These are phyloP conservation scores for Neonectria hederae DNA, from an alignment of 2,329 filamentous ascomycete species.

Conservation along the genomic window DNA sequence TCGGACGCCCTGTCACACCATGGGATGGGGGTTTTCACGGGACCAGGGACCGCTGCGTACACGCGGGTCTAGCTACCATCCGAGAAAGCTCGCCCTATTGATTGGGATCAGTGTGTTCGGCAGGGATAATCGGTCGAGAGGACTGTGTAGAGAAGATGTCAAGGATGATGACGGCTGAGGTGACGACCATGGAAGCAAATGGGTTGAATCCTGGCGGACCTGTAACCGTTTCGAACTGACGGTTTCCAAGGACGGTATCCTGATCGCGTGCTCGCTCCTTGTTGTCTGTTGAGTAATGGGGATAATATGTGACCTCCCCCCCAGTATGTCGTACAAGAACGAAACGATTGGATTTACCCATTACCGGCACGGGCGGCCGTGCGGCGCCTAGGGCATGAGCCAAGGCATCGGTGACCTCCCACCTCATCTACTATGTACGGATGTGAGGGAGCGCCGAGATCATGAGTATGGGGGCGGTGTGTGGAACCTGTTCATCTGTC, in stretches of 20 bases:
- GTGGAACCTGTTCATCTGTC: slow-evolving; percentile 27
- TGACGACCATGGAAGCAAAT: slow-evolving; percentile 5
- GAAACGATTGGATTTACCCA: not conserved
- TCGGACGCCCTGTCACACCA: slow-evolving; percentile 12
- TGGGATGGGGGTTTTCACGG: slow-evolving; percentile 14
- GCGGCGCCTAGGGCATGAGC: slow-evolving; percentile 1
- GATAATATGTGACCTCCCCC: not conserved
- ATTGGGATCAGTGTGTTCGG: slow-evolving; percentile 4
- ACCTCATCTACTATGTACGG: slow-evolving; percentile 14
- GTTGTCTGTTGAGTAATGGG: not conserved
- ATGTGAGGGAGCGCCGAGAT: slow-evolving; percentile 14
- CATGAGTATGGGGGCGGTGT: slow-evolving; percentile 14
- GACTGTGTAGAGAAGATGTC: slow-evolving; percentile 4
- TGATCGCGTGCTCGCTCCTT: slow-evolving; percentile 13
- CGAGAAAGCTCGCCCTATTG: not conserved
- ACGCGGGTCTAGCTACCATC: slow-evolving; percentile 8
- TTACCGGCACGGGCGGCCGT: not conserved
- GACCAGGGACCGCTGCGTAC: not conserved
- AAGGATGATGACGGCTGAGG: not conserved
- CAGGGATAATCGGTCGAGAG: slow-evolving; percentile 9
- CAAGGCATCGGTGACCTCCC: not conserved
- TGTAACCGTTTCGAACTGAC: slow-evolving; percentile 6
- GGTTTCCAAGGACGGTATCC: slow-evolving; percentile 14
- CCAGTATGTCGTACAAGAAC: slow-evolving; percentile 2
- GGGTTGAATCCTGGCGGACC: slow-evolving; percentile 5